These are phyloP conservation scores for Metschnikowia sp. DNA, from an alignment of 805 yeast genomes.

Conservation along the genomic window DNA sequence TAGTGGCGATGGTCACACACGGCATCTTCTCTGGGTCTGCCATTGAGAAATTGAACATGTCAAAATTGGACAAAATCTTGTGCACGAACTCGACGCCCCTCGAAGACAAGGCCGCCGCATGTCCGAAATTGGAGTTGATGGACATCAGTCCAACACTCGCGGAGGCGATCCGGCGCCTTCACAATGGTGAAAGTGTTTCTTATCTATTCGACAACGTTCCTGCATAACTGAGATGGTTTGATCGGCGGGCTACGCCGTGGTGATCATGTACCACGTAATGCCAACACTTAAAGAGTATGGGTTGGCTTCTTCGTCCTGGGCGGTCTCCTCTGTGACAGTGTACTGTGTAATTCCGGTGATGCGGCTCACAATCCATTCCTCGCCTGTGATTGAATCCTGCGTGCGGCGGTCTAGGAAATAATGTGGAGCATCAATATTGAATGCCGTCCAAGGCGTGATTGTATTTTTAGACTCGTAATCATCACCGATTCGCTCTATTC, in stretches of 20 bases:
- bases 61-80: conserved; percentile 68
- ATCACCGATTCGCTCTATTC: conserved; percentile 36
- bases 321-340: conserved; percentile 45
- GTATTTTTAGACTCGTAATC: background rate
- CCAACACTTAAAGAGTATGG: conserved; percentile 68
- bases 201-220: conserved; percentile 71
- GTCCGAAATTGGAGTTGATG: conserved; percentile 72
- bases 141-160: conserved; percentile 87
- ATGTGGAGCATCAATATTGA: conserved; percentile 84
- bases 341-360: conserved; percentile 56
- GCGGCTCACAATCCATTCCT: conserved; percentile 84
- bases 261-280: conserved; percentile 52
- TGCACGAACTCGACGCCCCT: conserved; percentile 95
- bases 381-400: conserved; percentile 19
- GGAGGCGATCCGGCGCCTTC: conserved; percentile 90
- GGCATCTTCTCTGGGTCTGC: conserved; percentile 91
- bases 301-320: conserved; percentile 38
- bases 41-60: conserved; percentile 61
- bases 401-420: conserved; percentile 58
- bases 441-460: conserved; percentile 85
- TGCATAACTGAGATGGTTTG: conserved; percentile 4
- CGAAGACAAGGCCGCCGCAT: conserved; percentile 52
- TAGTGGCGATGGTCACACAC: conserved; percentile 92
- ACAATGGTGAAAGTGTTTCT: conserved; percentile 93
- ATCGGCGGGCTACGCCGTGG: background rate